Evolutionary conservation across 2,329 filamentous ascomycete species (phyloP).

Genomic region (Zymoseptoria crescenta): DNA sequence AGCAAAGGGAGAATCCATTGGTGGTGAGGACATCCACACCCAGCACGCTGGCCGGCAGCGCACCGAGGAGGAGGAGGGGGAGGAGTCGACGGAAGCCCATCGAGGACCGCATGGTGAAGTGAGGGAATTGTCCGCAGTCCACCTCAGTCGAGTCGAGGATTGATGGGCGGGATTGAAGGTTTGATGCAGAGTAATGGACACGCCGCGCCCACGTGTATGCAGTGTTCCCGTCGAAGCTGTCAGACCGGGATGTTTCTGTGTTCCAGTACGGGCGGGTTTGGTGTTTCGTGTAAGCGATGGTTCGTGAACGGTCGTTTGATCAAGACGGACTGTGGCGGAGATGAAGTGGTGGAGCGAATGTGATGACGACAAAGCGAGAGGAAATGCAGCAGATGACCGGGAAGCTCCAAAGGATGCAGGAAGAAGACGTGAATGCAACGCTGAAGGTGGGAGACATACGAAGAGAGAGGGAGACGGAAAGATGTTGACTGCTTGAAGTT

Average conservation of each 20-base stretch:
- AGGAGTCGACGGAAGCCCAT: constrained; percentile 16
- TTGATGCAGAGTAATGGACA: constrained; percentile 3
- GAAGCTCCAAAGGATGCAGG: not conserved
- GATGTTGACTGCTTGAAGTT: constrained; percentile 8
- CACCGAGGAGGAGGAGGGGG: constrained; percentile 25
- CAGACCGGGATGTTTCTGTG: constrained; percentile 2
- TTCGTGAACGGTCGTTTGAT: constrained; percentile 1
- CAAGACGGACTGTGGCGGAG: not conserved
- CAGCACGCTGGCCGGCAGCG: constrained; percentile 44
- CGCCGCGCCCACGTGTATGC: constrained; percentile 7
- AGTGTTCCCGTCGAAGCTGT: not conserved
- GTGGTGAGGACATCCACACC: constrained; percentile 70
- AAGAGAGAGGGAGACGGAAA: constrained; percentile 8
- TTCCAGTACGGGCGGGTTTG: constrained; percentile 6
- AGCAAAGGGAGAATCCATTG: constrained; percentile 69
- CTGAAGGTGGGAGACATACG: constrained; percentile 1
- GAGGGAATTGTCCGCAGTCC: constrained; percentile 4
- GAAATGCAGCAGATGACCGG: not conserved
- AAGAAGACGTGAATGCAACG: not conserved
- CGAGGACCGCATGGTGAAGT: constrained; percentile 24
- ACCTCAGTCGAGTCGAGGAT: not conserved
- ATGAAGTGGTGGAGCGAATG: not conserved
- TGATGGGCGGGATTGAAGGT: not conserved
- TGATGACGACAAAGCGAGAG: constrained; percentile 1
- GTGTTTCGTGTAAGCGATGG: constrained; percentile 4